These are phyloP conservation scores for Rhynchosporium agropyri DNA, from an alignment of 2,329 filamentous ascomycete species.

Conservation along the genomic window DNA sequence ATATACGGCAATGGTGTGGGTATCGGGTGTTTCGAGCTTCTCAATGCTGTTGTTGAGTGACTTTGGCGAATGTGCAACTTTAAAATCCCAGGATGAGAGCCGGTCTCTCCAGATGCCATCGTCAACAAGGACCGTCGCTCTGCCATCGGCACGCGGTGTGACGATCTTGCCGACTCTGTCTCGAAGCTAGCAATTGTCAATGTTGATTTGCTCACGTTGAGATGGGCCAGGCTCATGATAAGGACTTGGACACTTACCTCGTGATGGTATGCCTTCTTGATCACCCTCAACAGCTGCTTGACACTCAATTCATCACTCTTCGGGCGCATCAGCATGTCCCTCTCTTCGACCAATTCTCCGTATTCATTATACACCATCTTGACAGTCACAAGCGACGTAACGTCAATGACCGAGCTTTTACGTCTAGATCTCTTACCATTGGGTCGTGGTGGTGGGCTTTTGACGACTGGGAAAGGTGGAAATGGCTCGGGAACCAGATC, in stretches of 20 bases:
- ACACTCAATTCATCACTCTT: conserved; percentile 30
- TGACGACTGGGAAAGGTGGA: not conserved
- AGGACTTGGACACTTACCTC: conserved; percentile 29
- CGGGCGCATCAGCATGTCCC: conserved; percentile 18
- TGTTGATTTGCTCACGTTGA: not conserved
- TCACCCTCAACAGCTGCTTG: conserved; percentile 34
- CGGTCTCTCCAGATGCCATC: conserved; percentile 25
- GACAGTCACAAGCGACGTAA: conserved; percentile 4
- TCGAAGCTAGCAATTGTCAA: conserved; percentile 29
- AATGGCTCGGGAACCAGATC: not conserved
- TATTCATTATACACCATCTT: conserved; percentile 40
- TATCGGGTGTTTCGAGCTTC: conserved; percentile 11
- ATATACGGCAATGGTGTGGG: conserved; percentile 21
- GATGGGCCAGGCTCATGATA: not conserved
- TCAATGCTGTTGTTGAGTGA: not conserved
- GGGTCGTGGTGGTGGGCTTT: not conserved
- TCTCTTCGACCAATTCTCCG: conserved; percentile 36
- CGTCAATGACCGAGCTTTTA: conserved; percentile 13
- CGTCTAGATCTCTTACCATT: not conserved
- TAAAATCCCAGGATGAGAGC: conserved; percentile 36
- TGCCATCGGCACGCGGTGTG: conserved; percentile 26
- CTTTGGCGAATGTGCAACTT: conserved; percentile 18
- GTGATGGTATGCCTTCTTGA: conserved; percentile 38
- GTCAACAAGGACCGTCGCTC: conserved; percentile 22
- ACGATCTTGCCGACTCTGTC: conserved; percentile 32